Evolutionary conservation across 768 basidiomycete genomes (phyloP).

Genomic region (Rhodocollybia butyracea): DNA sequence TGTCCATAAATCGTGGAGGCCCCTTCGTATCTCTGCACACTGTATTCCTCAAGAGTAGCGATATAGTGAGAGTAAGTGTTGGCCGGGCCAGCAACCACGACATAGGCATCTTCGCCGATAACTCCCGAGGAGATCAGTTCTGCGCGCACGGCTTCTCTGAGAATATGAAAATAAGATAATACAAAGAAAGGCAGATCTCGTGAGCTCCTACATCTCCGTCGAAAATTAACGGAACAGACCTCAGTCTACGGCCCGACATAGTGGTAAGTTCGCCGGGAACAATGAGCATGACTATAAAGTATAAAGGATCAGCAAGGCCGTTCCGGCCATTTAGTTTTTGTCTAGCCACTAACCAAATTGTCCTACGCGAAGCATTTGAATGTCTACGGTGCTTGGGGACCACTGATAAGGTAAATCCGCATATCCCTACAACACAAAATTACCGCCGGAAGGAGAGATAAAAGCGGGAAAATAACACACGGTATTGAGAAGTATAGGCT

Average conservation of each 20-base stretch:
- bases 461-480: slow-evolving; percentile 32
- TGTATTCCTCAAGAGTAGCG: slow-evolving; percentile 70
- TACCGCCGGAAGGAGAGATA: slow-evolving; percentile 10
- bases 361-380: slow-evolving; percentile 76
- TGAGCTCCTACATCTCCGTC: slow-evolving; percentile 15
- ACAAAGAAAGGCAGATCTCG: slow-evolving; percentile 6
- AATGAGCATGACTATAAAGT: slow-evolving; percentile 55
- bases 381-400: slow-evolving; percentile 69
- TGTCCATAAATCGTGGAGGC: slow-evolving; percentile 77
- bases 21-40: slow-evolving; percentile 76
- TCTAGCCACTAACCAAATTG: slow-evolving; percentile 46
- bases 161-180: not conserved
- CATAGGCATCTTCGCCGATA: slow-evolving; percentile 65
- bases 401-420: slow-evolving; percentile 69
- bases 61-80: slow-evolving; percentile 79
- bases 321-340: too few relatives aligned
- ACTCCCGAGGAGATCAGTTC: slow-evolving; percentile 61
- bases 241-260: not conserved
- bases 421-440: slow-evolving; percentile 45
- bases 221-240: slow-evolving; percentile 9
- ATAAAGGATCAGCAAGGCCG: too few relatives aligned
- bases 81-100: slow-evolving; percentile 79
- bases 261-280: slow-evolving; percentile 49
- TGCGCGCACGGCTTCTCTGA: slow-evolving; percentile 64
- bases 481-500: slow-evolving; percentile 76